phyloP scores from a whole-genome alignment of 768 basidiomycete genomes.

The Psilocybe sp. region DNA sequence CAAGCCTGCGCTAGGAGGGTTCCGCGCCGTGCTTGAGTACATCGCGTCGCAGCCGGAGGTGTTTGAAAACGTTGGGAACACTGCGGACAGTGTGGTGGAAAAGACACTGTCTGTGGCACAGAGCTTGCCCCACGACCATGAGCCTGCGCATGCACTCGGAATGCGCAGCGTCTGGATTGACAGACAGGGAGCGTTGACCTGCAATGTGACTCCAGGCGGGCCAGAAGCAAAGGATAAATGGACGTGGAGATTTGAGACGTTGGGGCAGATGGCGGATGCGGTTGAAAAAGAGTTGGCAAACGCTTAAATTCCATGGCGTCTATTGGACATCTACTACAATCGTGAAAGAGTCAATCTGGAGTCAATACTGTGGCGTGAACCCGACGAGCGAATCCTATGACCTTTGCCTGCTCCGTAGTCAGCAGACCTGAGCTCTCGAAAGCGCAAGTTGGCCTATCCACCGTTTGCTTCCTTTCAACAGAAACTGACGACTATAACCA shows the following conservation, averaged over 20 bases:
- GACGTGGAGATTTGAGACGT: constrained; percentile 54
- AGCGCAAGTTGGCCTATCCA: no score
- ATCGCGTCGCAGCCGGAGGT: constrained; percentile 37
- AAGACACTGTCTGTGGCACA: constrained; percentile 66
- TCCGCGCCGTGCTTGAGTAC: constrained; percentile 45
- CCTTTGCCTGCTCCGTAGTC: no score
- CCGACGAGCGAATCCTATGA: no score
- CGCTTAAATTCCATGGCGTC: no score
- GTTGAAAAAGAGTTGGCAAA: constrained; percentile 39
- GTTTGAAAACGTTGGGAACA: constrained; percentile 26
- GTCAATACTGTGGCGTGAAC: no score
- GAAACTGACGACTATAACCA: no score
- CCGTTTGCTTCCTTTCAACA: no score
- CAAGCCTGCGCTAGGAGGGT: constrained; percentile 62
- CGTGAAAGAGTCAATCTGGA: no score
- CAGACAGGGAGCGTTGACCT: constrained; percentile 44
- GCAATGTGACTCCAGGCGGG: constrained; percentile 34
- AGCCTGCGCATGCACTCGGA: constrained; percentile 55
- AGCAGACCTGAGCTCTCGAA: no score
- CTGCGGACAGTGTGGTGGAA: constrained; percentile 25
- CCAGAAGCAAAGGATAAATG: constrained; percentile 28
- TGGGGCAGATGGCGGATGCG: constrained; percentile 59
- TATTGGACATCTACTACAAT: no score
- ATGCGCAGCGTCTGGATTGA: constrained; percentile 68
- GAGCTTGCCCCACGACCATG: constrained; percentile 65